Conservation (phyloP, 495 filamentous ascomycete species). For the Penicillium herquei region DNA sequence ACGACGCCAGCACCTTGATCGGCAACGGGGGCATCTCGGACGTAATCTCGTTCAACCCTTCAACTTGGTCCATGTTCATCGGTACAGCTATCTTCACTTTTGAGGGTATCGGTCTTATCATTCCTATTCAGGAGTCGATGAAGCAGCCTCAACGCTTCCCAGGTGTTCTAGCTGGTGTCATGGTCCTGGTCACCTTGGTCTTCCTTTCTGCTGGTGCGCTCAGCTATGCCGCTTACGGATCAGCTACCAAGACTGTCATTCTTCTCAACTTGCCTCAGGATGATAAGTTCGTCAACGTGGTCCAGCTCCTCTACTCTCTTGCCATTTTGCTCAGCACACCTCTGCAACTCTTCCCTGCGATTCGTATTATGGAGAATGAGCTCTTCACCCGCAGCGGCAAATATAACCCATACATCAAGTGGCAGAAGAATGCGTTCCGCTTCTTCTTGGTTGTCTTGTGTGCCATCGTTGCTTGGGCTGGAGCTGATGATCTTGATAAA, state of each 20-base stretch:
- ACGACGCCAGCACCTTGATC: conserved; percentile 82
- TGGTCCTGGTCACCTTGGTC: conserved; percentile 89
- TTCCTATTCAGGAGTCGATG: conserved; percentile 98
- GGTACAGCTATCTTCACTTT: conserved; percentile 99
- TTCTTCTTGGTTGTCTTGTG: conserved; percentile 88
- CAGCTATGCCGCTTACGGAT: conserved; percentile 95
- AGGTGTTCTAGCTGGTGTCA: conserved; percentile 77
- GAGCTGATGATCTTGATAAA: conserved; percentile 91
- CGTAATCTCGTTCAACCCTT: conserved; percentile 79
- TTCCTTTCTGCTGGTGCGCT: conserved; percentile 90
- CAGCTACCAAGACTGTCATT: conserved; percentile 90
- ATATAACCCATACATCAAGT: conserved; percentile 94
- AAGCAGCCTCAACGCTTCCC: conserved; percentile 84
- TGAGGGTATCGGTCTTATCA: conserved; percentile 96
- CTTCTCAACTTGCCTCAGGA: conserved; percentile 96
- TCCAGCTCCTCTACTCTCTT: conserved; percentile 92
- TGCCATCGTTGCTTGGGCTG: conserved; percentile 83
- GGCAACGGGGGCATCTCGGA: conserved; percentile 75
- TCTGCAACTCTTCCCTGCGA: conserved; percentile 94
- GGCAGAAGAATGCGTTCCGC: conserved; percentile 96
- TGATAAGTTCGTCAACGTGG: conserved; percentile 89
- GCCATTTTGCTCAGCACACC: conserved; percentile 93
- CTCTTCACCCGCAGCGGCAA: conserved; percentile 84
- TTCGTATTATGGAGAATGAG: conserved; percentile 69
- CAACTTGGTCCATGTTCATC: conserved; percentile 94